Percentiles rank a stretch among this genome's conserved stretches.
Conservation (phyloP, 768 basidiomycete species). For the button mushroom (Agaricus bisporus) region DNA sequence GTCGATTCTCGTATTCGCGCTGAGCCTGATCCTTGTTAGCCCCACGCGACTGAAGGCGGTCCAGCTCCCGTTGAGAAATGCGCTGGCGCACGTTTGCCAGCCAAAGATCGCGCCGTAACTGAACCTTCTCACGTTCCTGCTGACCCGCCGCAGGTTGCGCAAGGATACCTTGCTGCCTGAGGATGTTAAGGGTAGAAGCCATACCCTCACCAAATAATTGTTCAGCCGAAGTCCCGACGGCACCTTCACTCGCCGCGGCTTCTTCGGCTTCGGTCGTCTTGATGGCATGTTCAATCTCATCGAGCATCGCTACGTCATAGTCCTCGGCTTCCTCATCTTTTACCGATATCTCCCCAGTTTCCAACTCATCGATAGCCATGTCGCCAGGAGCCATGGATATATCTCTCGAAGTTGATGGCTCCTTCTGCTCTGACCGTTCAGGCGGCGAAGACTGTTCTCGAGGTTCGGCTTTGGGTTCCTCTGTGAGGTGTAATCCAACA, state of each 20-base stretch:
- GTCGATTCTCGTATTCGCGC: conserved; percentile 90
- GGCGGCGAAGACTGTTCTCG: conserved; percentile 23
- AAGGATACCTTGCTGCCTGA: conserved; percentile 89
- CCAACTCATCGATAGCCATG: conserved; percentile 64
- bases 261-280: conserved; percentile 55
- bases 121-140: conserved; percentile 70
- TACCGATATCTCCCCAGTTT: conserved; percentile 73
- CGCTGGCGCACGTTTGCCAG: conserved; percentile 77
- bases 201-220: conserved; percentile 80
- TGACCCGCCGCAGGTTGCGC: conserved; percentile 59
- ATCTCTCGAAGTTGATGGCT: conserved; percentile 40
- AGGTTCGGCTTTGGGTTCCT: conserved; percentile 42
- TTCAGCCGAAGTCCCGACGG: conserved; percentile 65
- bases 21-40: conserved; percentile 87
- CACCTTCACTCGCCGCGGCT: conserved; percentile 20
- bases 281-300: conserved; percentile 69
- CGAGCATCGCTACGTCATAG: conserved; percentile 66
- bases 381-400: conserved; percentile 56
- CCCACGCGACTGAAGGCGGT: conserved; percentile 70
- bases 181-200: conserved; percentile 82
- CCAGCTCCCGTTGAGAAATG: conserved; percentile 74
- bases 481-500: conserved; percentile 60
- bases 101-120: conserved; percentile 86
- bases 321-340: conserved; percentile 77
- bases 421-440: neutral